A percentile compares a stretch with the other conserved stretches of the same genome.
Evolutionary conservation across 2,329 filamentous ascomycete genomes (phyloP).

Genomic region (Escovopsis sp.): DNA sequence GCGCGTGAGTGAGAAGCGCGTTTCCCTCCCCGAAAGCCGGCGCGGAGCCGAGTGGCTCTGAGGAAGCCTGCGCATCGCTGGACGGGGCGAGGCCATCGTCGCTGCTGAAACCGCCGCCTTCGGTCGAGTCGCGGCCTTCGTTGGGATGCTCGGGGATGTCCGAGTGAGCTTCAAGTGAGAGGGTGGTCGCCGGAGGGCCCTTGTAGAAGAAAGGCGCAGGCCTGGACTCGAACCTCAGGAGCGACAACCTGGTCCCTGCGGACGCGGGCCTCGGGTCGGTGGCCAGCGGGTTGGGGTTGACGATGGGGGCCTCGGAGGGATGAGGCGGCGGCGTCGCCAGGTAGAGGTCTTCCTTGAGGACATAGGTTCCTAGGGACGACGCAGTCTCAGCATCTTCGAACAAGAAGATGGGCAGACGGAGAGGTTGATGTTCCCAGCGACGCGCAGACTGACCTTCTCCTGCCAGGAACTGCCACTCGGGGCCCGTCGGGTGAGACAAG

Average conservation of each 20-base stretch:
- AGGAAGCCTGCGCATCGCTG: conserved; percentile 31
- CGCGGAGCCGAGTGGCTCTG: conserved; percentile 27
- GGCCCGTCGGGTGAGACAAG: conserved; percentile 61
- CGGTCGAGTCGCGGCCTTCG: conserved; percentile 44
- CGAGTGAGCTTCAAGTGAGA: conserved; percentile 27
- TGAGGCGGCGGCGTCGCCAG: conserved; percentile 91
- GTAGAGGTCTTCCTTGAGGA: conserved; percentile 77
- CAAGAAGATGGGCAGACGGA: too few species aligned
- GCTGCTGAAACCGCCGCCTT: conserved; percentile 38
- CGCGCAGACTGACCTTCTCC: conserved; percentile 57
- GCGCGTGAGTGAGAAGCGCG: conserved; percentile 46
- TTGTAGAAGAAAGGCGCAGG: conserved; percentile 40
- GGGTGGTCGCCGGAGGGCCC: conserved; percentile 33
- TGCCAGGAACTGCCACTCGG: conserved; percentile 79
- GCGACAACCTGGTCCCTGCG: conserved; percentile 67
- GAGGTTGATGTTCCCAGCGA: not conserved
- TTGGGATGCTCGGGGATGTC: conserved; percentile 47
- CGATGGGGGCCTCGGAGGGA: conserved; percentile 75
- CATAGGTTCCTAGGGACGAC: conserved; percentile 57
- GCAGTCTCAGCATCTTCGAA: conserved; percentile 5
- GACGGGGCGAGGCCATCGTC: conserved; percentile 40
- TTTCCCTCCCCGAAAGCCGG: conserved; percentile 82
- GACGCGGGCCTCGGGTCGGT: conserved; percentile 75
- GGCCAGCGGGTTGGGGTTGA: conserved; percentile 81
- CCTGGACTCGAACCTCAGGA: conserved; percentile 55